A percentile compares a stretch with the other conserved stretches of the same genome.
Conservation (phyloP, 208 protist species). For the Trypanosoma vivax region DNA sequence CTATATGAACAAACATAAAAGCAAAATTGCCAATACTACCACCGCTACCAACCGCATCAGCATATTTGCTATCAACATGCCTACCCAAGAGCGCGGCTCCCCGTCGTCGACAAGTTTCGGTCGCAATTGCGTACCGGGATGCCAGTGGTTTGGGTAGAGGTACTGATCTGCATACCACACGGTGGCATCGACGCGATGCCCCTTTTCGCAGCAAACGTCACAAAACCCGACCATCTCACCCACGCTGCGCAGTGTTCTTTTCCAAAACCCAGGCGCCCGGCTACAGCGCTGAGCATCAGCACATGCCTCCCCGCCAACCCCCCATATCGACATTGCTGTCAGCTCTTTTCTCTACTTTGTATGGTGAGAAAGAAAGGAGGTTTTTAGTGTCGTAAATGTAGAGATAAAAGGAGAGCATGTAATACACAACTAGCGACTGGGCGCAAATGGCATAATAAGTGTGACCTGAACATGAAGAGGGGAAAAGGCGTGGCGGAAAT, state of each 20-base stretch:
- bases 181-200: conserved; percentile 39
- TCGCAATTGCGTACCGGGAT: conserved; percentile 22
- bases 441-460: too few relatives aligned
- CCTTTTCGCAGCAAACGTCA: conserved; percentile 23
- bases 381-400: too few relatives aligned
- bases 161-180: conserved; percentile 73
- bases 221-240: conserved; percentile 21
- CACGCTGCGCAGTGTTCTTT: background rate
- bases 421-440: too few relatives aligned
- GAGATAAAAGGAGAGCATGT: too few relatives aligned
- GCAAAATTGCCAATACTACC: conserved; percentile 6
- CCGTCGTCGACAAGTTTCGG: conserved; percentile 22
- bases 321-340: too few relatives aligned
- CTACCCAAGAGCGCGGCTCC: conserved; percentile 12
- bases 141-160: conserved; percentile 81
- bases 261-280: background rate
- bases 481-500: too few relatives aligned
- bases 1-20: conserved; percentile 1
- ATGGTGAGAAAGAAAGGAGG: too few relatives aligned
- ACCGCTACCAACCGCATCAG: conserved; percentile 8
- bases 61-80: conserved; percentile 1
- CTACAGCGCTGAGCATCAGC: background rate
- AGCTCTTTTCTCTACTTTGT: too few relatives aligned
- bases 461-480: too few relatives aligned
- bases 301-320: background rate